These are phyloP conservation scores for Elaeagnus macrophylla DNA, from an alignment of 306 rosid genomes.

Conservation along the genomic window DNA sequence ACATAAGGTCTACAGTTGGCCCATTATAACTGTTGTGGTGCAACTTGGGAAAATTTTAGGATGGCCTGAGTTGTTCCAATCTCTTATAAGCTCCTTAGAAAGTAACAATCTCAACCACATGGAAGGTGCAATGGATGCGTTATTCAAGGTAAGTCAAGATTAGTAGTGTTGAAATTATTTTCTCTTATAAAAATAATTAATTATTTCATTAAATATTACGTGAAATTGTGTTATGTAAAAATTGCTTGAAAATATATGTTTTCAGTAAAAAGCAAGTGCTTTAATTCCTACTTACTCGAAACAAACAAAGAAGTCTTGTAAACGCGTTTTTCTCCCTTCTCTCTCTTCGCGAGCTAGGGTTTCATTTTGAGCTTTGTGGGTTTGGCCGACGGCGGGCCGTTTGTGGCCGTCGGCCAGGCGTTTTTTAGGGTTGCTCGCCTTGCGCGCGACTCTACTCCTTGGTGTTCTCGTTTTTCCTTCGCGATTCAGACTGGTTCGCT, in stretches of 20 bases:
- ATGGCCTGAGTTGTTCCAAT: constrained; percentile 95
- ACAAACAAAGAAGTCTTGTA: too few relatives aligned
- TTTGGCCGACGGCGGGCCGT: too few relatives aligned
- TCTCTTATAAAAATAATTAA: neutral
- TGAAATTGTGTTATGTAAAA: neutral
- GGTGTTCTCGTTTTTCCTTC: too few relatives aligned
- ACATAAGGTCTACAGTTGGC: constrained; percentile 81
- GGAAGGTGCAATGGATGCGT: constrained; percentile 99
- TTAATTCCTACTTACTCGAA: neutral
- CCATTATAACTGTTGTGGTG: constrained; percentile 71
- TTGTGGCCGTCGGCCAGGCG: too few relatives aligned
- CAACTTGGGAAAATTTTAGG: constrained; percentile 72
- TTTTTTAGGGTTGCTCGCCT: too few relatives aligned
- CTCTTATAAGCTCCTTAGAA: constrained; percentile 82
- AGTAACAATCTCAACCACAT: constrained; percentile 81
- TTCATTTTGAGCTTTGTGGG: too few relatives aligned
- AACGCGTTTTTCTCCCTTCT: too few relatives aligned
- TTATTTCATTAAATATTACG: neutral
- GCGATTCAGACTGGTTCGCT: too few relatives aligned
- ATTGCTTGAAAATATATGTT: neutral
- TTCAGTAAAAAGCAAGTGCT: neutral
- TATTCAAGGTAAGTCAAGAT: constrained; percentile 63
- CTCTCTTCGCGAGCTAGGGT: too few relatives aligned
- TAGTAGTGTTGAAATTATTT: neutral
- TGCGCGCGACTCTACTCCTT: too few relatives aligned